Base-by-base conservation (phyloP, 108 stramenopile genomes). In the Asterionellopsis glacialis region DNA sequence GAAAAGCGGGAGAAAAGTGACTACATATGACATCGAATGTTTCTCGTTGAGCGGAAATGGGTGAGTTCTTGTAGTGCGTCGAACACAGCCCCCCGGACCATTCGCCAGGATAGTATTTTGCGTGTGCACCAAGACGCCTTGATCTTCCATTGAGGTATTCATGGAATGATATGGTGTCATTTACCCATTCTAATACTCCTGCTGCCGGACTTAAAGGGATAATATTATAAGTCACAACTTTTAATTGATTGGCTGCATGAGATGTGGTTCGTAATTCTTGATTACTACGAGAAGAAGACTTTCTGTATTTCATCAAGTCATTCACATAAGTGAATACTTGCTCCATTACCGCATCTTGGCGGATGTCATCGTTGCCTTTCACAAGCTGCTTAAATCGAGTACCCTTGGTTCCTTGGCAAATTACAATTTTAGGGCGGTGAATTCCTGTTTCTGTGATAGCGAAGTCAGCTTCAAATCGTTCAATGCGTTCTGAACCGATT, bases 331-430 rank as follows among this genome's bases (percentile, higher is more conserved):
- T 80, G 60, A 99, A 98, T 26, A 97, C 93, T 83, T 98, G 98
- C 57, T 87, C 67, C 95, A 98, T 97, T 11, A 99, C 87, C 0
- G 98, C 98, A 78, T 99, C 99, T 67, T 97, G 95, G 11, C 98
- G 83, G 7, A 96, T 76, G 59, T 98, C 97, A 61, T 99, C 97
- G 57, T 82, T 69, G 2, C 96, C 96, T 68, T 97, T 97, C 26
- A 97, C 96, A 25, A 97, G 84, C 63, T 48, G 47, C 45, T 72
- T 82, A 60, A 74, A 93, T 39, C 51, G 28, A 10, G 76, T 71
- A 22, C 91, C 93, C 69, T 84, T 85, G 3, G 78, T 68, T 10
- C 92, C 95, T n/a, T 77, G 47, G 57, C 89, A 91, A 16, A 69
- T 56, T 13, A 96, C 84, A 59, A 96, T 96, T 68, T 93, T 94